phyloP scores from a whole-genome alignment of 192 early-diverging fungal species.

The Physocladia obscura region DNA sequence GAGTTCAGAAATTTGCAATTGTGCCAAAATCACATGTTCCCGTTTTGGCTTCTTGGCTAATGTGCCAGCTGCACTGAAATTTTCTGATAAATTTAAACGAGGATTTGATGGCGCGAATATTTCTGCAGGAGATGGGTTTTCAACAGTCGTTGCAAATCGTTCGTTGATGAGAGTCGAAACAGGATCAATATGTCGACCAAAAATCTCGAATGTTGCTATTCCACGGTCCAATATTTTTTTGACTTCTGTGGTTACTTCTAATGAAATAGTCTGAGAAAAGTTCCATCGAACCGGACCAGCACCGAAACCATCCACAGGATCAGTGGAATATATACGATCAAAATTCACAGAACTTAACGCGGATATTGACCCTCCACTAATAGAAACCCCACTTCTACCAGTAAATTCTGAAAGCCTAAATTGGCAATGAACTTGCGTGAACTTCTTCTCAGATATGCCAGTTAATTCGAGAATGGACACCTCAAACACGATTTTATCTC shows the following conservation, averaged over 20 bases:
- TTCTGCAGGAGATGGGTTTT: background rate
- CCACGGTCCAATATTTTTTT: conserved; percentile 20
- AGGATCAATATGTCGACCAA: conserved; percentile 19
- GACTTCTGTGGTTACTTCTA: conserved; percentile 32
- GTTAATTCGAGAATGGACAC: conserved; percentile 57
- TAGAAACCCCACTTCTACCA: conserved; percentile 5
- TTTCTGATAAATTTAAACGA: too few species aligned
- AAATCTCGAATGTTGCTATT: conserved; percentile 37
- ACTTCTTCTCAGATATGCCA: conserved; percentile 61
- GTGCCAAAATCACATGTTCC: conserved; percentile 31
- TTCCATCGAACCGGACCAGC: conserved; percentile 51
- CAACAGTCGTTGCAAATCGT: background rate
- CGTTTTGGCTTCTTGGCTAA: background rate
- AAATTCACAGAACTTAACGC: background rate
- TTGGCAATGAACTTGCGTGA: conserved; percentile 70
- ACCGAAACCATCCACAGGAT: conserved; percentile 56
- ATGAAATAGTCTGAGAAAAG: conserved; percentile 39
- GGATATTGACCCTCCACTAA: background rate
- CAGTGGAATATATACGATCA: conserved; percentile 56
- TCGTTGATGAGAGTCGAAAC: conserved; percentile 28
- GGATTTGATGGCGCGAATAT: too few species aligned
- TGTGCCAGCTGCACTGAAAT: background rate
- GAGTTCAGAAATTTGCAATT: conserved; percentile 41
- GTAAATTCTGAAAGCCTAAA: conserved; percentile 69
- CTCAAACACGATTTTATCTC: conserved; percentile 61